Evolutionary conservation across 257 asterid species (phyloP), one percentile per base, ranked within the genome.

Genomic region (Anisodus acutangulus): DNA sequence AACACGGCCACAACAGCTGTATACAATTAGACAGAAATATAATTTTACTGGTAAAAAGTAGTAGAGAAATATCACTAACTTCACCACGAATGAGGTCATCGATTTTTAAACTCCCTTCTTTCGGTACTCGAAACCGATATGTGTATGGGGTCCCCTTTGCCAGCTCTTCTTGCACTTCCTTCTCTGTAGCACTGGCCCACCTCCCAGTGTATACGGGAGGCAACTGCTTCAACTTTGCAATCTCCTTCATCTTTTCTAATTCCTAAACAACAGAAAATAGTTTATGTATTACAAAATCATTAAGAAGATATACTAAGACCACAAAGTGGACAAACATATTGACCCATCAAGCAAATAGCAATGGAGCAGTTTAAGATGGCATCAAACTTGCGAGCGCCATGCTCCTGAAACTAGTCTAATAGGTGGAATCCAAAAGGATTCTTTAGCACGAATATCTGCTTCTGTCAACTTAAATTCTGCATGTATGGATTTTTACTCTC

Each of bases 61-160:
- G 58, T 5, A 81, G 58, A 41, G 84, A 60, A 78, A 72, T 41
- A 82, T 67, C 47, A 82, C 90, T 79, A 89, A 96, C 98, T 97
- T 94, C 97, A 68, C 99, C 97, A 19, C 98, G 95, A 85, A 96
- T 96, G 88, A 96, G 94, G 88, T 96, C 99, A 13, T 94, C 83
- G 59, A 96, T 92, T 86, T 87, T 92, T 88, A 96, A 86, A 82
- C 86, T 86, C 90, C 99, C 98, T 67, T 89, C 88, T 87, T 86
- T 94, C 22, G 99, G 99, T 86, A 96, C 98, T 85, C 95, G 89
- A 84, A 94, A 96, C n/a, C 99, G 90, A 64, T 92, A 96, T 55
- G 99, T 96, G 79, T 87, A 91, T 10, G 98, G 95, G 16, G 95
- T 94, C 85, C 97, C 97, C 88, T 90, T 94, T 80, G 85, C 91